A percentile compares a stretch with the other conserved stretches of the same genome.
These are phyloP conservation scores for Paramecium biaurelia DNA, from an alignment of 73 alveolate species.

Conservation along the genomic window DNA sequence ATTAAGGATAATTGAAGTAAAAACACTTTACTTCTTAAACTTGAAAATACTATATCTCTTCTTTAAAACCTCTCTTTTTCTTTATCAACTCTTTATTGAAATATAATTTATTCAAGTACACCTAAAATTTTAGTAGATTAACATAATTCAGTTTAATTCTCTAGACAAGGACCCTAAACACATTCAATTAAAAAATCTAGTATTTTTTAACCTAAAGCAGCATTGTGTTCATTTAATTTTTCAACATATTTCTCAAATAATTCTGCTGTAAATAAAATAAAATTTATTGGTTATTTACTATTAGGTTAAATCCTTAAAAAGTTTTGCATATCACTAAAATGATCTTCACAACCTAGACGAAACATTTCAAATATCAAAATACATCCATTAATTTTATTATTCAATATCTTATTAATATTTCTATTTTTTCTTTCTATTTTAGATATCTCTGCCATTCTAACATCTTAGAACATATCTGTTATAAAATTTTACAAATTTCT, in stretches of 20 bases:
- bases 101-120: slow-evolving; percentile 32
- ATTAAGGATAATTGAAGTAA: slow-evolving; percentile 42
- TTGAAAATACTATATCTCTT: slow-evolving; percentile 34
- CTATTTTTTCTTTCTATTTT: slow-evolving; percentile 21
- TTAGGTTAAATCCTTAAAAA: slow-evolving; percentile 45
- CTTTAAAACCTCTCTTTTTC: background rate
- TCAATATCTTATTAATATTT: background rate
- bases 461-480: slow-evolving; percentile 25
- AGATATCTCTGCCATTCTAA: slow-evolving; percentile 45
- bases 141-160: slow-evolving; percentile 46
- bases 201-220: slow-evolving; percentile 36
- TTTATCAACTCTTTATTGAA: background rate
- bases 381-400: slow-evolving; percentile 38
- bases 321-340: slow-evolving; percentile 51
- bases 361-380: slow-evolving; percentile 52
- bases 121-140: slow-evolving; percentile 49
- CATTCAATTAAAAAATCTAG: slow-evolving; percentile 53
- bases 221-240: slow-evolving; percentile 55
- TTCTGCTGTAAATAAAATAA: slow-evolving; percentile 44
- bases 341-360: slow-evolving; percentile 61
- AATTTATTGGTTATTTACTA: slow-evolving; percentile 41
- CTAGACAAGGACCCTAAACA: slow-evolving; percentile 59
- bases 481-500: slow-evolving; percentile 26
- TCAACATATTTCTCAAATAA: slow-evolving; percentile 59
- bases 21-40: slow-evolving; percentile 10